Percentiles rank a stretch among this genome's conserved stretches.
Evolutionary conservation across 352 stramenopile genomes (phyloP).

Genomic region (Globisporangium lucens): DNA sequence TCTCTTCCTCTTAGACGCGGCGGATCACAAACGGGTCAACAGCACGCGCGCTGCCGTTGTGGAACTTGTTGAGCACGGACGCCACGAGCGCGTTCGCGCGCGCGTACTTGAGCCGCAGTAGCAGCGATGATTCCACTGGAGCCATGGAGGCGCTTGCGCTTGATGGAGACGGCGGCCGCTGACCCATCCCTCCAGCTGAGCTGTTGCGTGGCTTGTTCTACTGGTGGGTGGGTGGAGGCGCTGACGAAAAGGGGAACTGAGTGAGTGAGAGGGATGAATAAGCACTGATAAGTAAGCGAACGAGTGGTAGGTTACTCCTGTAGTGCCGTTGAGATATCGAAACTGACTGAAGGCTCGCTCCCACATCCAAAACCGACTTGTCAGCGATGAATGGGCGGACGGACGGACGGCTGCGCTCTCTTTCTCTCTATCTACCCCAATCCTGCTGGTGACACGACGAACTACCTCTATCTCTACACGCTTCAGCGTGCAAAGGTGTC

Average conservation of each 20-base stretch:
- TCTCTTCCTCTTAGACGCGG: slow-evolving; percentile 48
- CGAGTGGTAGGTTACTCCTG: not conserved
- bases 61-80: slow-evolving; percentile 69
- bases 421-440: not conserved
- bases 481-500: not conserved
- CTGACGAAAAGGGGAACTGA: not conserved
- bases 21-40: slow-evolving; percentile 69
- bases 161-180: not conserved
- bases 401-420: not conserved
- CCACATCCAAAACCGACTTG: not conserved
- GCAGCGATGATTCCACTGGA: not conserved
- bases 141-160: not conserved
- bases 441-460: not conserved
- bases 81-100: slow-evolving; percentile 51
- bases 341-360: not conserved
- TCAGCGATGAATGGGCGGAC: not conserved
- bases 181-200: not conserved
- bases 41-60: slow-evolving; percentile 62
- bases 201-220: not conserved
- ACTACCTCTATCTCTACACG: not conserved
- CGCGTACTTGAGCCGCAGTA: slow-evolving; percentile 34
- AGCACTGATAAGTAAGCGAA: not conserved
- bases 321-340: not conserved
- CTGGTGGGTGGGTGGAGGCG: not conserved
- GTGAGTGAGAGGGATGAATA: not conserved